Percentiles rank a stretch among this genome's conserved stretches.
phyloP scores from a whole-genome alignment of 2,329 filamentous ascomycete genomes.

The Berkeleyomyces basicola region DNA sequence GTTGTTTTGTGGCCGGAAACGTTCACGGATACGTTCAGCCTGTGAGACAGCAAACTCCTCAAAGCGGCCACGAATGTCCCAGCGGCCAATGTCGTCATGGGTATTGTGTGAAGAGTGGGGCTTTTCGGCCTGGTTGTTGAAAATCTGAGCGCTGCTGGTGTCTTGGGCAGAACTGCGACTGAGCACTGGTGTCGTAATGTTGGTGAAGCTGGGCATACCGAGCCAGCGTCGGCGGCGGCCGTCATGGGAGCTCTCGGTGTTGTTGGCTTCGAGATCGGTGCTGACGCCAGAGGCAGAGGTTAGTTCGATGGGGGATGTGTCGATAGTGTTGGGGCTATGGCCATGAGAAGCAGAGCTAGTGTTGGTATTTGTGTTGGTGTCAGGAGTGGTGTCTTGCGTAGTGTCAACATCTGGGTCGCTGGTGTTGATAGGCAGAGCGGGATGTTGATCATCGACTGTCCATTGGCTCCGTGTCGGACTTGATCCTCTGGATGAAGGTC shows the following conservation, averaged over 20 bases:
- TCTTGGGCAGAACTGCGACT: conserved; percentile 17
- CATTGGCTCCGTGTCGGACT: conserved; percentile 13
- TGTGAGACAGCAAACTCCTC: conserved; percentile 46
- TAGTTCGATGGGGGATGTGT: neutral
- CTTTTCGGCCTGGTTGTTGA: neutral
- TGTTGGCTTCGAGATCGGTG: conserved; percentile 12
- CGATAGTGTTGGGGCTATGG: neutral
- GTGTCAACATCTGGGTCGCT: neutral
- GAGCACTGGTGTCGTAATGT: conserved; percentile 17
- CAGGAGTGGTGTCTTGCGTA: neutral
- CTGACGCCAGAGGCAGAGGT: neutral
- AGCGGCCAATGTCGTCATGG: conserved; percentile 22
- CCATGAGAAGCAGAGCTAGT: neutral
- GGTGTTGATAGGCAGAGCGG: neutral
- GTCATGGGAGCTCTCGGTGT: neutral
- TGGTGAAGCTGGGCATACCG: conserved; percentile 19
- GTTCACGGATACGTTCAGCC: conserved; percentile 42
- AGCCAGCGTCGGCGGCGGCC: neutral
- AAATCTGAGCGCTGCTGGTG: neutral
- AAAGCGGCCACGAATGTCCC: conserved; percentile 40
- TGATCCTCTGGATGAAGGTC: neutral
- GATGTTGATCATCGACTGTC: neutral
- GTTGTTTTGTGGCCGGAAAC: conserved; percentile 35
- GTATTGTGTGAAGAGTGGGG: neutral
- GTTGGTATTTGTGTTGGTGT: neutral